Evolutionary conservation across 2,329 filamentous ascomycete species (phyloP), one percentile per base, ranked within the genome.

Genomic region (Epicoccum nigrum): DNA sequence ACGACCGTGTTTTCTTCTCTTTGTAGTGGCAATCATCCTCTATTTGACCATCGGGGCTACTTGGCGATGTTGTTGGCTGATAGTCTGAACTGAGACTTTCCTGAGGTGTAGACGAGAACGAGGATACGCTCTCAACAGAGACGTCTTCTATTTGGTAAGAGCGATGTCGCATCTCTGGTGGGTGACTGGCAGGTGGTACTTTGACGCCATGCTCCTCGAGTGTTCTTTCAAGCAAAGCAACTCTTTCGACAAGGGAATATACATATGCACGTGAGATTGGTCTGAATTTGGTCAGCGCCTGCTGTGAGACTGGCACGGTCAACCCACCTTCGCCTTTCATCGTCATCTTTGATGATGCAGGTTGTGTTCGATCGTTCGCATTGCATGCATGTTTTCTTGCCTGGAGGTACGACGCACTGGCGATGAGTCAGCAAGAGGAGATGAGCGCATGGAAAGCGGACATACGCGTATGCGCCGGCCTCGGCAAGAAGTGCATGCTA

Each of bases 251-350:
- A 9, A 84, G 70, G 1, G 80, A 83, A 32, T 78, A 79, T 76
- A 83, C 82, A 65, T 83, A 84, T 45, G 81, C 81, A 63, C 82
- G 80, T 16, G 81, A 83, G 27, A 83, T 82, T 7, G 81, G 81
- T 30, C 81, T 83, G 35, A 23, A 43, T 27, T 45, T 30, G 53
- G 56, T 62, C 45, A 46, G 51, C 17, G 5, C 5, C 25, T 7
- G 25, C 7, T 8, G n/a, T 2, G 11, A 20, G 12, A 20, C 12
- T n/a, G 17, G 25, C 16, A 20, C 9, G 7, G 9, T 4, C 7
- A 30, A 68, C 75, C 32, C 62, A 82, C 81, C 80, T 73, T 66
- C 81, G 70, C 33, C 81, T 71, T 63, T 84, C 81, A 63, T 84
- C 81, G 53, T 83, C 81, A 56, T 83, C 81, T 59, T 80, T 82